These are phyloP conservation scores for Colletotrichum magnum DNA, from an alignment of 2,329 filamentous ascomycete genomes.

Conservation along the genomic window DNA sequence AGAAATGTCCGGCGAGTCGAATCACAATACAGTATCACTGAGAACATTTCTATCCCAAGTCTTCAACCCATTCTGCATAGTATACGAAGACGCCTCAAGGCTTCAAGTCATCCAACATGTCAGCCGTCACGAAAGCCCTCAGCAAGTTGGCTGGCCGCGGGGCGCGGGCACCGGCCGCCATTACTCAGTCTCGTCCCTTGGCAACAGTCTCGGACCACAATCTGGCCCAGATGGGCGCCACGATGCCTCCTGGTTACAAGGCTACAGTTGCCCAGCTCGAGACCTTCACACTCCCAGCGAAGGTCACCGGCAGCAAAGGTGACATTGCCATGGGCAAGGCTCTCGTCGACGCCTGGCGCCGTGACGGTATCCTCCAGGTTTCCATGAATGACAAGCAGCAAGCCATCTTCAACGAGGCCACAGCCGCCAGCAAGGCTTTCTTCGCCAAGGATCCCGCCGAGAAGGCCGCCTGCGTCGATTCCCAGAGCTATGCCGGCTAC, in stretches of 20 bases:
- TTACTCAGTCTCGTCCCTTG: constrained; percentile 20
- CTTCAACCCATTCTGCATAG: not conserved
- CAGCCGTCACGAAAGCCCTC: constrained; percentile 22
- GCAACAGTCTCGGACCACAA: constrained; percentile 36
- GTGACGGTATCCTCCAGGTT: constrained; percentile 63
- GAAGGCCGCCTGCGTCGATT: constrained; percentile 60
- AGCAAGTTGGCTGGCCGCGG: constrained; percentile 27
- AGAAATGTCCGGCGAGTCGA: not conserved
- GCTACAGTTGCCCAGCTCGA: constrained; percentile 46
- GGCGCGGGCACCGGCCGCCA: constrained; percentile 8
- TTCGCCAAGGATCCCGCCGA: constrained; percentile 52
- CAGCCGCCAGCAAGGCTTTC: constrained; percentile 54
- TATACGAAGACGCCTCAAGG: not conserved
- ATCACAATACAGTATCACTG: not conserved
- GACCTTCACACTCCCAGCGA: constrained; percentile 58
- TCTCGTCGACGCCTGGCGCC: constrained; percentile 58
- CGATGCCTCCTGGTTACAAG: constrained; percentile 38
- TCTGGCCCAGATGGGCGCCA: constrained; percentile 26
- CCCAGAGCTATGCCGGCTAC: constrained; percentile 62
- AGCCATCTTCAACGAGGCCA: constrained; percentile 53
- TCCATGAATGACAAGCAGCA: constrained; percentile 54
- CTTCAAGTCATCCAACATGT: constrained; percentile 14
- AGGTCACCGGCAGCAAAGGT: constrained; percentile 50
- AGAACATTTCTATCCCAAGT: not conserved
- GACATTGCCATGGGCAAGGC: constrained; percentile 56